Conservation (phyloP, 805 yeast genomes). For the Wickerhamiella siamensis region DNA sequence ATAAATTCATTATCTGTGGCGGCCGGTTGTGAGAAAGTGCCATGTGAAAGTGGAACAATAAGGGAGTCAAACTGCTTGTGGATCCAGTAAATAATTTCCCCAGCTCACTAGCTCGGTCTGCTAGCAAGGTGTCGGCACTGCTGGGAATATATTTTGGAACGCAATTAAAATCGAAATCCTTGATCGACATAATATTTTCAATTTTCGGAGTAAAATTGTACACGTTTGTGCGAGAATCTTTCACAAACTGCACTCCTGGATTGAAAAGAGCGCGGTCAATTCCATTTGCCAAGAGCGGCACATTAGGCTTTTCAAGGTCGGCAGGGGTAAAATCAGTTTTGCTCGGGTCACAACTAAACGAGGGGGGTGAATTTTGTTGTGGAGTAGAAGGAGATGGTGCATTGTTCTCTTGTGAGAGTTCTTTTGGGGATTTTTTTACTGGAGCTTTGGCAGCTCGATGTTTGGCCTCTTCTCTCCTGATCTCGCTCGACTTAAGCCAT, state of each 20-base stretch:
- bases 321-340: conserved; percentile 3
- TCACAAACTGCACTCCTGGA: conserved; percentile 65
- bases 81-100: conserved; percentile 47
- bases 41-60: conserved; percentile 60
- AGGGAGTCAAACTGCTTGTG: conserved; percentile 75
- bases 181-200: conserved; percentile 43
- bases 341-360: neutral
- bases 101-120: conserved; percentile 31
- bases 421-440: neutral
- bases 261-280: conserved; percentile 61
- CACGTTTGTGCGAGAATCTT: conserved; percentile 63
- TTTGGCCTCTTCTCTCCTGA: neutral
- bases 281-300: conserved; percentile 47
- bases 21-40: conserved; percentile 49
- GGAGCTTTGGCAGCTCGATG: neutral
- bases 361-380: too few relatives aligned
- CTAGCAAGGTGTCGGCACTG: conserved; percentile 43
- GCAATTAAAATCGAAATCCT: conserved; percentile 49
- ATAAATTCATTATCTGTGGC: conserved; percentile 33
- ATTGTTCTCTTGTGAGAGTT: too few relatives aligned
- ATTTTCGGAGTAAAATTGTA: conserved; percentile 54
- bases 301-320: conserved; percentile 23
- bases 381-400: too few relatives aligned
- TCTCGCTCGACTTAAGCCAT: neutral
- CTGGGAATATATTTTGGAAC: conserved; percentile 50